phyloP scores from a whole-genome alignment of 2,329 filamentous ascomycete species.

The Colletotrichum acutatum region DNA sequence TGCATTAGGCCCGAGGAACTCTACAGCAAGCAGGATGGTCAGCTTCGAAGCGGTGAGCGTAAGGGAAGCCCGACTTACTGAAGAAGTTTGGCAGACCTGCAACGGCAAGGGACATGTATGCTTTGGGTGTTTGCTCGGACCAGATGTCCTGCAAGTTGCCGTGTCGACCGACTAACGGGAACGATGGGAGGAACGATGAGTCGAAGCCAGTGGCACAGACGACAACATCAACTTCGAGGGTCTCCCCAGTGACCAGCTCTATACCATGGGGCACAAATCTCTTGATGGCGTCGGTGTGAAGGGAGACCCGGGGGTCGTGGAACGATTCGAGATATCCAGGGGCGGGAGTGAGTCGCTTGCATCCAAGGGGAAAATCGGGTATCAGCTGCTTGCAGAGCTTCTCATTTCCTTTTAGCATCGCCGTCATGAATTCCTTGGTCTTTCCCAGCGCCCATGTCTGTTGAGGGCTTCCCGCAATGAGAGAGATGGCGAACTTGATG shows the following conservation, averaged over 20 bases:
- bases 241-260: slow-evolving; percentile 57
- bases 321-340: slow-evolving; percentile 59
- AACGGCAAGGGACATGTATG: slow-evolving; percentile 66
- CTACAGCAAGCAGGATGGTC: slow-evolving; percentile 40
- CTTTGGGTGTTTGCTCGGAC: slow-evolving; percentile 54
- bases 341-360: slow-evolving; percentile 61
- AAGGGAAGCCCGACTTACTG: slow-evolving; percentile 47
- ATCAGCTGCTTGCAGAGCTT: slow-evolving; percentile 62
- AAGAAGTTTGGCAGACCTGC: slow-evolving; percentile 66
- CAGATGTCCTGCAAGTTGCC: slow-evolving; percentile 64
- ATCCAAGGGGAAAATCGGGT: slow-evolving; percentile 60
- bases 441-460: slow-evolving; percentile 55
- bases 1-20: slow-evolving; percentile 63
- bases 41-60: not conserved
- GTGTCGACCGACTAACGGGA: slow-evolving; percentile 59
- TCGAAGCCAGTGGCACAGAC: slow-evolving; percentile 70
- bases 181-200: slow-evolving; percentile 62
- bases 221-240: slow-evolving; percentile 64
- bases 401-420: slow-evolving; percentile 58
- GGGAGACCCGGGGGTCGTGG: slow-evolving; percentile 33
- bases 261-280: slow-evolving; percentile 60
- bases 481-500: slow-evolving; percentile 55
- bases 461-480: slow-evolving; percentile 52
- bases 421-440: slow-evolving; percentile 58
- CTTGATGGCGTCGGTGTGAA: slow-evolving; percentile 51